Conservation (phyloP, 2,329 filamentous ascomycete genomes). For the Aureobasidium uvarum region DNA sequence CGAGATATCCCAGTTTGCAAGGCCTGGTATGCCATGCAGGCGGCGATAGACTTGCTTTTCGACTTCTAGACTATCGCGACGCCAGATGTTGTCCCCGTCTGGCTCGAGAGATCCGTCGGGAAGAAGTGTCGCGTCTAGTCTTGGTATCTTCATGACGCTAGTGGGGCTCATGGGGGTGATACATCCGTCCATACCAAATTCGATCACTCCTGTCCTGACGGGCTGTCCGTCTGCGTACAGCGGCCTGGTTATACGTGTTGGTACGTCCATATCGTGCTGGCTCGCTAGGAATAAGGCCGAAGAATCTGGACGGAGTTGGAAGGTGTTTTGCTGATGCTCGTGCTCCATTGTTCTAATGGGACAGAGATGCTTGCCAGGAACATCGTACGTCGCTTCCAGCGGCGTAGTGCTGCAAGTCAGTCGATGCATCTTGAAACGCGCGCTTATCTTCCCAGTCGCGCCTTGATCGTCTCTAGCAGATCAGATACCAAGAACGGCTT, state of each 20-base stretch:
- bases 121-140: neutral
- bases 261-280: neutral
- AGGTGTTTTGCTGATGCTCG: too few species aligned
- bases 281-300: neutral
- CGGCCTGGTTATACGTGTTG: too few species aligned
- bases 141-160: neutral
- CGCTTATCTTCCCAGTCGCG: conserved; percentile 11
- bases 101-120: neutral
- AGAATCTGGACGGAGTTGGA: neutral
- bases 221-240: neutral
- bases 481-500: conserved; percentile 41
- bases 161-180: neutral
- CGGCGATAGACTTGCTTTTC: neutral
- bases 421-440: neutral
- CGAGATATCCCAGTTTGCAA: neutral
- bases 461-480: conserved; percentile 28
- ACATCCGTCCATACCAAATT: neutral
- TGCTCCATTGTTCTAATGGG: neutral
- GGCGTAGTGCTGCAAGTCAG: neutral
- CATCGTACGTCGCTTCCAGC: neutral
- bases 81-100: neutral
- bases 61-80: neutral
- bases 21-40: neutral
- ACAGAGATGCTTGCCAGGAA: neutral
- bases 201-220: neutral